Percentiles rank a stretch among this genome's conserved stretches.
phyloP scores from a whole-genome alignment of 2,329 filamentous ascomycete species.

The Ceratocystis ficicola region DNA sequence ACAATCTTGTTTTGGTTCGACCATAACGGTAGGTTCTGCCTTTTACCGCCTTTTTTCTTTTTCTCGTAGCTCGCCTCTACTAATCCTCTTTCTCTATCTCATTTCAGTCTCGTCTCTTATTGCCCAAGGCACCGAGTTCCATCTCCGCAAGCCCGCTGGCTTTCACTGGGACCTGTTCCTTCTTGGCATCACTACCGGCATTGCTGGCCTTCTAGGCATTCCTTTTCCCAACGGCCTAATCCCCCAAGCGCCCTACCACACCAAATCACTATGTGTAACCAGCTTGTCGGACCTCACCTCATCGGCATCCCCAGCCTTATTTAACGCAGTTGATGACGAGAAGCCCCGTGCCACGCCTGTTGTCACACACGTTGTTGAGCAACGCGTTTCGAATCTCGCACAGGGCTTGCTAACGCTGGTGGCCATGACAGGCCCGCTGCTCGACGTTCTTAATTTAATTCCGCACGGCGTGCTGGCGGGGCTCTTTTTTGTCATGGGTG shows the following conservation, averaged over 20 bases:
- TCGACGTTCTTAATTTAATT: constrained; percentile 63
- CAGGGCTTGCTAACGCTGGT: constrained; percentile 67
- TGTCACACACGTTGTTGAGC: constrained; percentile 57
- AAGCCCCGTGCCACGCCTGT: constrained; percentile 36
- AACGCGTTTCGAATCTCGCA: constrained; percentile 64
- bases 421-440: constrained; percentile 64
- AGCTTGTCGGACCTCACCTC: not conserved
- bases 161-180: constrained; percentile 82
- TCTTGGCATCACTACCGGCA: constrained; percentile 62
- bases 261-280: constrained; percentile 63
- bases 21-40: constrained; percentile 54
- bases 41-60: not conserved
- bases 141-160: constrained; percentile 65
- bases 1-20: constrained; percentile 85
- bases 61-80: not conserved
- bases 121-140: constrained; percentile 71
- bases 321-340: constrained; percentile 38
- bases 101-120: constrained; percentile 62
- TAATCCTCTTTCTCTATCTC: not conserved
- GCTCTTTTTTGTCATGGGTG: constrained; percentile 75
- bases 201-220: constrained; percentile 63
- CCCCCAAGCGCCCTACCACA: constrained; percentile 74
- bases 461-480: constrained; percentile 70
- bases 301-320: constrained; percentile 32
- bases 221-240: constrained; percentile 77